These are phyloP conservation scores for Hirsutella minnesotensis DNA, from an alignment of 2,329 filamentous ascomycete genomes.

Conservation along the genomic window DNA sequence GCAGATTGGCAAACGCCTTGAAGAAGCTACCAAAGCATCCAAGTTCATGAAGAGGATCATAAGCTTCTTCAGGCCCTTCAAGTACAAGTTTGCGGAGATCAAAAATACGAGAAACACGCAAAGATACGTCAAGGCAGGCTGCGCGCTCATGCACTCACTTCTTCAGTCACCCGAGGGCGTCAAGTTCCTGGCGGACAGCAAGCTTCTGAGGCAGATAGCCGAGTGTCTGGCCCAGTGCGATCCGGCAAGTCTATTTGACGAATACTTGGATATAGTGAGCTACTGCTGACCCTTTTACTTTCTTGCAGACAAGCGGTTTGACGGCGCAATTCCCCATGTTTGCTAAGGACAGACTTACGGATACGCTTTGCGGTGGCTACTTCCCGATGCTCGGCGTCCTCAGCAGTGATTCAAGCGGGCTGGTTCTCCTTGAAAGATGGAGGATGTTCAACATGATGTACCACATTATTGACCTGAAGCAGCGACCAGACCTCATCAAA, in stretches of 20 bases:
- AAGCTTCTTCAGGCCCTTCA: slow-evolving; percentile 94
- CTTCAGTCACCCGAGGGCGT: slow-evolving; percentile 77
- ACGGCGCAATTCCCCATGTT: slow-evolving; percentile 84
- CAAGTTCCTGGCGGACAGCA: slow-evolving; percentile 80
- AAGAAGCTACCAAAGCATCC: slow-evolving; percentile 86
- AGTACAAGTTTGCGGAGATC: slow-evolving; percentile 84
- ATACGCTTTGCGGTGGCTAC: slow-evolving; percentile 85
- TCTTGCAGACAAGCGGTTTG: slow-evolving; percentile 51
- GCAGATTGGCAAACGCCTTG: slow-evolving; percentile 79
- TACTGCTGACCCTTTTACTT: slow-evolving; percentile 7
- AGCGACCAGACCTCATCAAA: slow-evolving; percentile 84
- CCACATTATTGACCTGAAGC: slow-evolving; percentile 85
- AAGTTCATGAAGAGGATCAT: slow-evolving; percentile 94
- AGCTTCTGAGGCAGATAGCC: slow-evolving; percentile 83
- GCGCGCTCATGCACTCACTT: slow-evolving; percentile 74
- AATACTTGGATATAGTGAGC: slow-evolving; percentile 5
- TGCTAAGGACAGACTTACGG: slow-evolving; percentile 68
- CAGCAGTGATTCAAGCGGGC: slow-evolving; percentile 69
- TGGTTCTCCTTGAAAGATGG: slow-evolving; percentile 89
- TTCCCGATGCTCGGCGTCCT: slow-evolving; percentile 85
- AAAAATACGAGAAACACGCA: slow-evolving; percentile 88
- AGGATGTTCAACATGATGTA: slow-evolving; percentile 99
- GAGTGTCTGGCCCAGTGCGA: slow-evolving; percentile 95
- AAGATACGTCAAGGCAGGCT: slow-evolving; percentile 84
- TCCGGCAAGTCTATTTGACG: slow-evolving; percentile 41